Base-by-base conservation (phyloP, 768 basidiomycete species). In the Leccinum sublutescens region DNA sequence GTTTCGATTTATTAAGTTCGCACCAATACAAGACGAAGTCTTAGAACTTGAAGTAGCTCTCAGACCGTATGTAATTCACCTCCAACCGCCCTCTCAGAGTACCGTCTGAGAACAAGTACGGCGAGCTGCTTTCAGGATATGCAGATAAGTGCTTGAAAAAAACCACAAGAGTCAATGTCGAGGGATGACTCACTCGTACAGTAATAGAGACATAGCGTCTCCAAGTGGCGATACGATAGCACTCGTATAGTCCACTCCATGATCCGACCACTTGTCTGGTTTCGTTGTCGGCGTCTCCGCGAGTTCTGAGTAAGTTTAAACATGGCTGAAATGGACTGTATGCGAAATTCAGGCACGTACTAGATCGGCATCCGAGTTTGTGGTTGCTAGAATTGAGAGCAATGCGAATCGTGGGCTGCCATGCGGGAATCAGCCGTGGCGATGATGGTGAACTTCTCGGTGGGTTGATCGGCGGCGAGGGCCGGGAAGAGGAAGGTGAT, bases 251-350 rank as follows among this genome's bases (percentile, higher is more conserved):
- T 33, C 4, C 31, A 33, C 31, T 33, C 31, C 31, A 0, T 33
- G 31, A 12, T 33, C 31, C 31, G 31, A 63, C 64, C 66, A 68
- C 0, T 49, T 68, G 0, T 56, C 52, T 1, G 66, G 61, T 27
- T 57, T 62, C 21, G 50, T 62, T 0, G 50, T 62, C 11, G 48
- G 52, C 12, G 19, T 55, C 10, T 62, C 60, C 1, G 15, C 7
- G 9, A 12, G 23, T 12, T 52, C 59, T 67, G 33, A 6, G 8
- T 2, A 14, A 27, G 11, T 29, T 17, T 9, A 9, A 36, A 2
- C 34, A 34, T 0, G 23, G 12, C 19, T 27, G 3, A 1, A 38
- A n/a, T 10, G 11, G 17, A 11, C 31, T 12, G 5, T 36, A 0
- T 2, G 0, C 29, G 31, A 0, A 17, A 36, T 23, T 25, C 7